These are phyloP conservation scores for Russula foetens DNA, from an alignment of 768 basidiomycete genomes.

Conservation along the genomic window DNA sequence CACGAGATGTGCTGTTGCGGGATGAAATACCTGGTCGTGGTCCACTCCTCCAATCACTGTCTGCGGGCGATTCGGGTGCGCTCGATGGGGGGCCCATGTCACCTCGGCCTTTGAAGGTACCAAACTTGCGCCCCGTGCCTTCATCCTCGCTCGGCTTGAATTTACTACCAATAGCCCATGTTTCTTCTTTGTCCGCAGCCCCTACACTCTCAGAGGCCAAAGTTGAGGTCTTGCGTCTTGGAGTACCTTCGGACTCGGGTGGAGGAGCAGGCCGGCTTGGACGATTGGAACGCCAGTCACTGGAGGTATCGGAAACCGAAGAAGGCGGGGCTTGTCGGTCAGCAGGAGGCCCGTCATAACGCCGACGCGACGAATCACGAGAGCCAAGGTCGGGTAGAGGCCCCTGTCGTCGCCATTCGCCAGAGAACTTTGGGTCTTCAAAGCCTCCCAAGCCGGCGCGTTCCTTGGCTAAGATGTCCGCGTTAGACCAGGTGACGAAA, in stretches of 20 bases:
- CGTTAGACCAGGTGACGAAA: neutral
- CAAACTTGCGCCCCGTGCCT: constrained; percentile 14
- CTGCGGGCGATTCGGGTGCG: constrained; percentile 39
- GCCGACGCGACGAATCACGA: constrained; percentile 57
- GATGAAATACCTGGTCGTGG: constrained; percentile 31
- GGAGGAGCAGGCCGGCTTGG: constrained; percentile 28
- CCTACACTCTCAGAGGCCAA: constrained; percentile 38
- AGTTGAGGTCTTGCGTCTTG: constrained; percentile 49
- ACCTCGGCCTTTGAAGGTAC: constrained; percentile 34
- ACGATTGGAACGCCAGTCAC: constrained; percentile 66
- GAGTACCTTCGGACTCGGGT: constrained; percentile 37
- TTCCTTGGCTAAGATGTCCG: constrained; percentile 59
- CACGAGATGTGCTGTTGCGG: constrained; percentile 55
- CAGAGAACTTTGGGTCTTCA: constrained; percentile 73
- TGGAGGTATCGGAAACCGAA: constrained; percentile 49
- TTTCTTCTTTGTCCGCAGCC: constrained; percentile 70
- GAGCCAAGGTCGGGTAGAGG: constrained; percentile 67
- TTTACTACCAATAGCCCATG: constrained; percentile 67
- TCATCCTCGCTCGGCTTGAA: constrained; percentile 50
- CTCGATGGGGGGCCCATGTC: constrained; percentile 46
- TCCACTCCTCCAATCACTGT: constrained; percentile 64
- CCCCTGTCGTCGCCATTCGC: constrained; percentile 80
- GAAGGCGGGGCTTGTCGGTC: constrained; percentile 36
- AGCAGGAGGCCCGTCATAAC: constrained; percentile 47
- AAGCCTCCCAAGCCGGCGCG: constrained; percentile 46